Evolutionary conservation across 2,329 filamentous ascomycete species (phyloP).

Genomic region (Diaporthe destruens): DNA sequence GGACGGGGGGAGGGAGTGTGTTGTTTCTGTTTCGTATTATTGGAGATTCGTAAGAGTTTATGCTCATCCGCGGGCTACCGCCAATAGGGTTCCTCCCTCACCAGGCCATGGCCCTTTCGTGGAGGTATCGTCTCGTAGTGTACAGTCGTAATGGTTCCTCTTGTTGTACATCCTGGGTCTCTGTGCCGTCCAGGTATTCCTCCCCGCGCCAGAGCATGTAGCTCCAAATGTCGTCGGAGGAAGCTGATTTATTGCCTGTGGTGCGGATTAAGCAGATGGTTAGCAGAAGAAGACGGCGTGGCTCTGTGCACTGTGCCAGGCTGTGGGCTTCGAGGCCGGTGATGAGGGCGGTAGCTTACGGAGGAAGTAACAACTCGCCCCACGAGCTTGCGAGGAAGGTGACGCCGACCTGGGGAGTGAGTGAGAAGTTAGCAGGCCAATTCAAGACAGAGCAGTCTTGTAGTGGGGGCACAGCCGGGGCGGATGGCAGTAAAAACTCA

Average conservation of each 20-base stretch:
- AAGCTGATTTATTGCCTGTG: slow-evolving; percentile 11
- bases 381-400: slow-evolving; percentile 71
- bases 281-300: background rate
- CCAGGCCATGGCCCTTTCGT: background rate
- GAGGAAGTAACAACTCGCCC: slow-evolving; percentile 69
- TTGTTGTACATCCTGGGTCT: slow-evolving; percentile 25
- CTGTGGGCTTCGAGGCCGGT: background rate
- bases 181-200: background rate
- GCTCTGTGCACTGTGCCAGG: background rate
- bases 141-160: slow-evolving; percentile 7
- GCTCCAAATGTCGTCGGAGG: background rate
- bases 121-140: slow-evolving; percentile 7
- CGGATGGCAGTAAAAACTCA: slow-evolving; percentile 52
- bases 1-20: background rate
- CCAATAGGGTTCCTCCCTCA: background rate
- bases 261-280: background rate
- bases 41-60: slow-evolving; percentile 1
- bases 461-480: background rate
- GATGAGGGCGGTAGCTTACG: slow-evolving; percentile 49
- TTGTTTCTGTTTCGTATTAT: slow-evolving; percentile 4
- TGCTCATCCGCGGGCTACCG: background rate
- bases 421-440: background rate
- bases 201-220: background rate
- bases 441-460: background rate
- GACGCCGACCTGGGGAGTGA: slow-evolving; percentile 62